Base-by-base conservation (phyloP, 495 filamentous ascomycete genomes). In the Neurospora terricola region DNA sequence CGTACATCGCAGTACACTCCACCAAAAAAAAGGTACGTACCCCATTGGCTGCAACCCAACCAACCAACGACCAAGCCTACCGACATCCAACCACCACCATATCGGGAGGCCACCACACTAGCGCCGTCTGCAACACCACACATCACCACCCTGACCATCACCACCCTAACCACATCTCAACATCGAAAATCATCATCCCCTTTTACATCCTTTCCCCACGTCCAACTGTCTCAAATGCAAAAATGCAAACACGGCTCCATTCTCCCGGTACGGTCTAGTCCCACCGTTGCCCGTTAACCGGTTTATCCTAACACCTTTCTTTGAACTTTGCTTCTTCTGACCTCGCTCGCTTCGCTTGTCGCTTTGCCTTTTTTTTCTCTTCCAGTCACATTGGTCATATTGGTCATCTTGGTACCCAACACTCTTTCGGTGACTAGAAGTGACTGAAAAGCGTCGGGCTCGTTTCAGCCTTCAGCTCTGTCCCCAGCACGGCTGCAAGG, bases 381-480 rank as follows among this genome's bases (percentile, higher is more conserved):
- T 18, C 8, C 54, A 43, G 18, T n/a, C 68, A 70, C 27, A 72
- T 11, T 74, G 66, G 71, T 45, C 71, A 68, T 45, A 34, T 59
- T 75, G n/a, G 43, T 48, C 43, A 48, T 23, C 4, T 30, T 27
- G 54, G 2, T 66, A 66, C 54, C 54, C 54, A 34, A 66, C 42
- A 43, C 18, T 1, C 40, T 3, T 6, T 42, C 40, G 5, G 34
- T 18, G 14, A 7, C 42, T n/a, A 1, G 6, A 40, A 38, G 12
- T 40, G 38, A 18, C 5, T 42, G 40, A 8, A 42, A 42, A 42
- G 40, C 40, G 54, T 66, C 54, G 34, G 54, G 54, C 54, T 16
- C 27, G 27, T 48, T 76, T 76, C 75, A 76, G 75, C 74, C 78
- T 78, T 82, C 80, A 82, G 78, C 78, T 80, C 74, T 38, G 76